Evolutionary conservation across 2,329 filamentous ascomycete genomes (phyloP), one percentile per base, ranked within the genome.

Genomic region (Berkeleyomyces basicola): DNA sequence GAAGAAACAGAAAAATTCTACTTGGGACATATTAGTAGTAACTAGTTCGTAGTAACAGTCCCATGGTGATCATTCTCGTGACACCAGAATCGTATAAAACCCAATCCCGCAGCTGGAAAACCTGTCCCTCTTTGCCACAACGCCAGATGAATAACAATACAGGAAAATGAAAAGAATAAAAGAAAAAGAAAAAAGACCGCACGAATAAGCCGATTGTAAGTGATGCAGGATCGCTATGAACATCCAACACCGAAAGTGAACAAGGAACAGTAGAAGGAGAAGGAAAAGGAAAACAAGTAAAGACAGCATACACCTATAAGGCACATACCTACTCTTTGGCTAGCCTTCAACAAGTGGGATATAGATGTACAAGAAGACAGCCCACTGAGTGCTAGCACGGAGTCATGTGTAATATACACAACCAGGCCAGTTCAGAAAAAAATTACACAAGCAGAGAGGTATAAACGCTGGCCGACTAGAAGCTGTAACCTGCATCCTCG

Each of bases 401-500:
- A 16, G 33, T 36, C 51, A 2, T 23, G 23, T 23, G 23, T 7
- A 23, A 55, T 39, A 9, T 39, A 11, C 33, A 39, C 51, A 5
- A n/a, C 31, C 36, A 14, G 37, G n/a, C 36, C 4, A 53, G 14
- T 7, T 6, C 3, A 39, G 33, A 16, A 55, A 55, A 31, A 55
- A 31, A 7, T 6, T 6, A 23, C 23, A 23, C 16, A 39, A 23
- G 31, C 23, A 44, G 39, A 59, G 37, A 44, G 39, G 23, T 16
- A 42, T 9, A 11, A 33, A 16, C 14, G 1, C 4, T 9, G 14
- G 11, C 23, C 39, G n/a, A 7, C 57, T 42, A 44, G 42, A 59
- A 42, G 42, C 57, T 44, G 57, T 69, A 83, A 68, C 77, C 83
- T 43, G 75, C 79, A 70, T 85, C 82, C 70, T 85, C 82, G 66